Percentiles rank a stretch among this genome's conserved stretches.
phyloP scores from a whole-genome alignment of 1,139 yeast genomes.

The Candida mesenterica region DNA sequence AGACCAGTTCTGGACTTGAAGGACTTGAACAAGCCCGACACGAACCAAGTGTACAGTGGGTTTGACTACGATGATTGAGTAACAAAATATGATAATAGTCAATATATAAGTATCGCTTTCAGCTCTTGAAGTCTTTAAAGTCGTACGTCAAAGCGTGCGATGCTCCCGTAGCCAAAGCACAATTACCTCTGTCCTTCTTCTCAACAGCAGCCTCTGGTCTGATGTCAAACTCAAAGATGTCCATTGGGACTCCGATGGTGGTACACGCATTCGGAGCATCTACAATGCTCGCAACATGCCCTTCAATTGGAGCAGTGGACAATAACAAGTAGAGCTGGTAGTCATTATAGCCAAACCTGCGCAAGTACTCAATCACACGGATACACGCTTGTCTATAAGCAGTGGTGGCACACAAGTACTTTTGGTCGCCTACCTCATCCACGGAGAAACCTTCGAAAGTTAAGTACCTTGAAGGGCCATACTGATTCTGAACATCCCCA shows the following conservation, averaged over 20 bases:
- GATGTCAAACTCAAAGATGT: constrained; percentile 49
- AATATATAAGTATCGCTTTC: no score
- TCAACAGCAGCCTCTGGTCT: constrained; percentile 33
- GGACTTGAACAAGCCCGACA: constrained; percentile 18
- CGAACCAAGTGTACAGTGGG: constrained; percentile 11
- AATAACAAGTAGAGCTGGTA: constrained; percentile 47
- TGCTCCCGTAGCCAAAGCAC: constrained; percentile 33
- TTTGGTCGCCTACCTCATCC: constrained; percentile 43
- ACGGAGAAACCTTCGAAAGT: constrained; percentile 55
- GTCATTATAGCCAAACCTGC: constrained; percentile 49
- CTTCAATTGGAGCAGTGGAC: constrained; percentile 49
- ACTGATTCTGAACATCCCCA: constrained; percentile 46
- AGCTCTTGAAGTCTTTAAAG: constrained; percentile 6
- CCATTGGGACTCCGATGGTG: constrained; percentile 50
- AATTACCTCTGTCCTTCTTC: constrained; percentile 30
- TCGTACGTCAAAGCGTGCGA: constrained; percentile 11
- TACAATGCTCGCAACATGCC: constrained; percentile 50
- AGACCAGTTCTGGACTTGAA: constrained; percentile 23
- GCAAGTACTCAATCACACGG: constrained; percentile 47
- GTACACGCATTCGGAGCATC: constrained; percentile 54
- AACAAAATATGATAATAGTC: no score
- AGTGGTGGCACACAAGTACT: constrained; percentile 44
- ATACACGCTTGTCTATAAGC: constrained; percentile 51
- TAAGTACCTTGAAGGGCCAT: constrained; percentile 46
- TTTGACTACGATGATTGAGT: constrained; percentile 2